Evolutionary conservation across 768 basidiomycete species (phyloP).

Genomic region (Leccinum obscurum): DNA sequence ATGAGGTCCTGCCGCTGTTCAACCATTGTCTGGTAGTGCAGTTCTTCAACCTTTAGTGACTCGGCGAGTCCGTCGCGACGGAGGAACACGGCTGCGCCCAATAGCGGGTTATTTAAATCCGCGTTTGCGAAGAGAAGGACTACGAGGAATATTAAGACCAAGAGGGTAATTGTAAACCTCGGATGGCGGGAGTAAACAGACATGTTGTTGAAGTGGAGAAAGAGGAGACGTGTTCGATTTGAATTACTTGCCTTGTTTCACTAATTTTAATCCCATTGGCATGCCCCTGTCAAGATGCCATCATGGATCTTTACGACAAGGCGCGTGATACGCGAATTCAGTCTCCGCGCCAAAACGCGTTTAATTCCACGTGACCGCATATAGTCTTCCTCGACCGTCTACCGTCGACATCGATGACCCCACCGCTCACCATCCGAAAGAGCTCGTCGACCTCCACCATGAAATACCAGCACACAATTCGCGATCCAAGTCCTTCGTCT

Average conservation of each 20-base stretch:
- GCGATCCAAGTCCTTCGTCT: slow-evolving; percentile 15
- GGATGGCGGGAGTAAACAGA: slow-evolving; percentile 32
- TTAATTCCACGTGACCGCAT: slow-evolving; percentile 36
- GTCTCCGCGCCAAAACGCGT: slow-evolving; percentile 38
- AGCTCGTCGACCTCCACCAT: slow-evolving; percentile 20
- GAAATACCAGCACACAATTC: not conserved
- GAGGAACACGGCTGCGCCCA: slow-evolving; percentile 7
- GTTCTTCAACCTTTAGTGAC: slow-evolving; percentile 22
- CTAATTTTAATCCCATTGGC: too few relatives aligned
- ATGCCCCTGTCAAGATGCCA: too few relatives aligned
- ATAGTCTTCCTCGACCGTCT: slow-evolving; percentile 18
- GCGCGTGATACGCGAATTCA: slow-evolving; percentile 19
- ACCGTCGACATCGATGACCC: slow-evolving; percentile 30
- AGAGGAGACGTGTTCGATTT: slow-evolving; percentile 5
- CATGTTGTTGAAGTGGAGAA: slow-evolving; percentile 17
- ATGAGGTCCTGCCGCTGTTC: slow-evolving; percentile 46
- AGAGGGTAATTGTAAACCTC: slow-evolving; percentile 30
- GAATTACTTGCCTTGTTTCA: too few relatives aligned
- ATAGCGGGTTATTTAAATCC: slow-evolving; percentile 7
- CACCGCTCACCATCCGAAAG: slow-evolving; percentile 27
- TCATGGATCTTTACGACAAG: slow-evolving; percentile 14
- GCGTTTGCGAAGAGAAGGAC: slow-evolving; percentile 30
- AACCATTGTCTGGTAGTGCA: slow-evolving; percentile 43
- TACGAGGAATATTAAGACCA: slow-evolving; percentile 27
- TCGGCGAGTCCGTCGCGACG: slow-evolving; percentile 10